Evolutionary conservation across 345 rosid species (phyloP).

Genomic region (Pistacia vera): DNA sequence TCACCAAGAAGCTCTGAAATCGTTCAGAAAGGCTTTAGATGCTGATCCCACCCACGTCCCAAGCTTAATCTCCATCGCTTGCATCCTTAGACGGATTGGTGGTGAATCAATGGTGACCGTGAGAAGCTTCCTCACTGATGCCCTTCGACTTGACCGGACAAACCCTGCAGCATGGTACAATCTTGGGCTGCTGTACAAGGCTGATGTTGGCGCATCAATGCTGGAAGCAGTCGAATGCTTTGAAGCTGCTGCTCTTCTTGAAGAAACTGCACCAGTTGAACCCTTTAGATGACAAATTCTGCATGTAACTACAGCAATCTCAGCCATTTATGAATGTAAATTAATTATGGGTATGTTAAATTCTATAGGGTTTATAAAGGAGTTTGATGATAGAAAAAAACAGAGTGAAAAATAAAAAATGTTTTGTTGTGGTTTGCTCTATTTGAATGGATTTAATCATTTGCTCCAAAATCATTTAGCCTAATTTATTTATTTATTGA

Average conservation of each 20-base stretch:
- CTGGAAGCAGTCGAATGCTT: slow-evolving; percentile 63
- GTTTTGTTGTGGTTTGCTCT: neutral
- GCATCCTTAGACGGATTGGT: slow-evolving; percentile 44
- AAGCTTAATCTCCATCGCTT: slow-evolving; percentile 56
- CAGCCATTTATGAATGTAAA: slow-evolving; percentile 13
- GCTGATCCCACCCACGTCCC: slow-evolving; percentile 59
- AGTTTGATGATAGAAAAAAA: neutral
- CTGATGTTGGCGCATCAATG: slow-evolving; percentile 33
- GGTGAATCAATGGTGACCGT: slow-evolving; percentile 34
- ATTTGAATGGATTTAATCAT: neutral
- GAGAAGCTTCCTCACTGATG: slow-evolving; percentile 57
- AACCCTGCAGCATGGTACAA: slow-evolving; percentile 63
- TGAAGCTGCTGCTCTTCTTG: slow-evolving; percentile 56
- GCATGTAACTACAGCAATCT: neutral
- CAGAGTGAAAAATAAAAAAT: neutral
- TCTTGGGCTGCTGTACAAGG: slow-evolving; percentile 57
- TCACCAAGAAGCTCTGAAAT: slow-evolving; percentile 48
- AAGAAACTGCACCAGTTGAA: slow-evolving; percentile 60
- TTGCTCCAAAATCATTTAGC: neutral
- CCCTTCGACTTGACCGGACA: slow-evolving; percentile 52
- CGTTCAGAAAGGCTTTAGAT: slow-evolving; percentile 52
- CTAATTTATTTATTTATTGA: no score
- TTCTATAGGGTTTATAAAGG: neutral
- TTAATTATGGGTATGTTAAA: neutral
- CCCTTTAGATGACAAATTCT: slow-evolving; percentile 52